phyloP scores from a whole-genome alignment of 2,329 filamentous ascomycete genomes.

The Metarhizium guizhouense region DNA sequence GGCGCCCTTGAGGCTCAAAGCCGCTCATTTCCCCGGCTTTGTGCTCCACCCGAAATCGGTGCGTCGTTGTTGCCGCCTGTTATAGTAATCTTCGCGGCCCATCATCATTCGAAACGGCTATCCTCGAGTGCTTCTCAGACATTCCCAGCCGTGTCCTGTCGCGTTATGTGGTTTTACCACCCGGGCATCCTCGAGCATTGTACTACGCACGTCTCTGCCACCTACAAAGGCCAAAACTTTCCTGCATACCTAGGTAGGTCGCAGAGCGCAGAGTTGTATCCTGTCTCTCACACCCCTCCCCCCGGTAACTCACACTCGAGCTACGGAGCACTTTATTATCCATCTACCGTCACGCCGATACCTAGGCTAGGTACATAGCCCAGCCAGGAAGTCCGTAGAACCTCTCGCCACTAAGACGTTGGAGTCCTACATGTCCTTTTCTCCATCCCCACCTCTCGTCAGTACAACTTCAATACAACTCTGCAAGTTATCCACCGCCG shows the following conservation, averaged over 20 bases:
- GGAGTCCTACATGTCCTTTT: no score
- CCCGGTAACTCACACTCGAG: neutral
- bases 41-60: neutral
- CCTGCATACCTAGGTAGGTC: neutral
- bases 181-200: no score
- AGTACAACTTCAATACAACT: neutral
- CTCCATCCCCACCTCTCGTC: neutral
- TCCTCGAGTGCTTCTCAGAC: neutral
- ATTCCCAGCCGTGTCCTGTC: neutral
- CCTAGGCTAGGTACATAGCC: neutral
- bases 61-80: neutral
- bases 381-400: no score
- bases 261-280: neutral
- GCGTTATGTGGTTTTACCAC: neutral
- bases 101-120: neutral
- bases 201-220: neutral
- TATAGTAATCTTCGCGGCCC: neutral
- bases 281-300: neutral
- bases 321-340: neutral
- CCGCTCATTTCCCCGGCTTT: neutral
- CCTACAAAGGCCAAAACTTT: neutral
- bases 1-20: neutral
- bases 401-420: no score
- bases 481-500: neutral
- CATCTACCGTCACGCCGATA: constrained; percentile 5